Evolutionary conservation across 495 filamentous ascomycete genomes (phyloP).

Genomic region (Cudoniella acicularis): DNA sequence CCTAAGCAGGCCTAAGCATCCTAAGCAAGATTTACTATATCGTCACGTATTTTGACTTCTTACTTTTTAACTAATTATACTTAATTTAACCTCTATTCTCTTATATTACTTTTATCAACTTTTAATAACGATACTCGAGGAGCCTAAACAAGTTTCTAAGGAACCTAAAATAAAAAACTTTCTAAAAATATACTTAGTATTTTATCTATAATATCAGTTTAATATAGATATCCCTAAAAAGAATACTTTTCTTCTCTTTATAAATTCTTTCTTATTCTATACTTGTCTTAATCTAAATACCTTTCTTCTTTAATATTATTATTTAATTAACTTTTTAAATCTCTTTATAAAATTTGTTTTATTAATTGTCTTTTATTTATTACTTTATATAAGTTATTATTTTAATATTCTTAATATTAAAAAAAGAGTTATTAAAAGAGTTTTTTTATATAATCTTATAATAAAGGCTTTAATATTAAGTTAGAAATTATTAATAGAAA

Average conservation of each 20-base stretch:
- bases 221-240: slow-evolving; percentile 6
- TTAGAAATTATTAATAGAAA: slow-evolving; percentile 7
- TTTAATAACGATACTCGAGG: background rate
- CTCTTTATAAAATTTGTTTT: slow-evolving; percentile 5
- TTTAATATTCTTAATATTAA: slow-evolving; percentile 1
- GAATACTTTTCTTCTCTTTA: slow-evolving; percentile 5
- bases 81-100: background rate
- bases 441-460: slow-evolving; percentile 4
- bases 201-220: background rate
- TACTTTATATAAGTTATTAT: slow-evolving; percentile 1
- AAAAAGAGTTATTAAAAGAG: background rate
- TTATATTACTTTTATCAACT: background rate
- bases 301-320: slow-evolving; percentile 2
- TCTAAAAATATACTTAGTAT: background rate
- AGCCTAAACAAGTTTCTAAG: background rate
- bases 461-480: slow-evolving; percentile 1
- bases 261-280: slow-evolving; percentile 3
- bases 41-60: slow-evolving; percentile 4
- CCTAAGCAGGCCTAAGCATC: background rate
- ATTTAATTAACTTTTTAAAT: slow-evolving; percentile 9
- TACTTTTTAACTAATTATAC: background rate
- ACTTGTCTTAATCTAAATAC: slow-evolving; percentile 8
- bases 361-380: slow-evolving; percentile 5
- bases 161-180: background rate
- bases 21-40: slow-evolving; percentile 12